phyloP scores from a whole-genome alignment of 345 rosid genomes.

The Streptanthus diversifolius region DNA sequence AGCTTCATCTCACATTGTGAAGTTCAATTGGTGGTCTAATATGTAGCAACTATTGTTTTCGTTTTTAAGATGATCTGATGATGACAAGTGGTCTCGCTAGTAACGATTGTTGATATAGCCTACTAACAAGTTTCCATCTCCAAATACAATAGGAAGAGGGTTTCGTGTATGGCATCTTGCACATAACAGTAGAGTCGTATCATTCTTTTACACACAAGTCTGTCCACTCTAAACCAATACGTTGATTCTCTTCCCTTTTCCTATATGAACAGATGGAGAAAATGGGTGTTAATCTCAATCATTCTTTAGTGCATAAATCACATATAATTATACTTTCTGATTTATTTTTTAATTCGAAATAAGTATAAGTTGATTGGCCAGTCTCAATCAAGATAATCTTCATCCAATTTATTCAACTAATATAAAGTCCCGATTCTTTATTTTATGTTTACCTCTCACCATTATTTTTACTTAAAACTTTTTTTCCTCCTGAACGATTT shows the following conservation, averaged over 20 bases:
- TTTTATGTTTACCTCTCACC: constrained; percentile 3
- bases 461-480: background rate
- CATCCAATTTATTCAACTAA: constrained; percentile 11
- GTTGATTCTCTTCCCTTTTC: background rate
- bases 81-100: background rate
- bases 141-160: background rate
- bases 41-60: background rate
- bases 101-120: background rate
- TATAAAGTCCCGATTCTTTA: constrained; percentile 6
- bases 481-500: background rate
- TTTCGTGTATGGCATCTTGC: background rate
- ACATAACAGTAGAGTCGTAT: background rate
- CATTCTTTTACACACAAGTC: background rate
- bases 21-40: too few relatives aligned
- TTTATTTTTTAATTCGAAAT: background rate
- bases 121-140: background rate
- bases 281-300: constrained; percentile 7
- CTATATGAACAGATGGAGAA: background rate
- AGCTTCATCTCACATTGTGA: too few relatives aligned
- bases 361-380: background rate
- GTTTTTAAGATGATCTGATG: background rate
- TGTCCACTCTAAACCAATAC: background rate
- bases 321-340: background rate
- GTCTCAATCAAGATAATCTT: background rate
- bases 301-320: background rate